Conservation (phyloP, 1,284 basidiomycete species). For the Sparassis latifolia region DNA sequence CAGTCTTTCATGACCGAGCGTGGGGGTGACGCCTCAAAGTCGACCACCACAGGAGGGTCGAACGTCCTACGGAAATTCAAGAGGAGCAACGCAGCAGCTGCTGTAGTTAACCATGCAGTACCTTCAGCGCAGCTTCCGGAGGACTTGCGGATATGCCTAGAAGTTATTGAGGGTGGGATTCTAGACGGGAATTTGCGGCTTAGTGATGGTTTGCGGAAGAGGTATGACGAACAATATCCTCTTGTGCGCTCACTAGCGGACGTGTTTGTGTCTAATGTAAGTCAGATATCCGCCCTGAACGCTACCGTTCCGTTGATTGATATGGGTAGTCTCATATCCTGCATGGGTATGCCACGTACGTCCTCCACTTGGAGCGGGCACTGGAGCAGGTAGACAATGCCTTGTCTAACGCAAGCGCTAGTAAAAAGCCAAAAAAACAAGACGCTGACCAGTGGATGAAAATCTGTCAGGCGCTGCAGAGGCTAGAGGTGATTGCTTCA, state of each 20-base stretch:
- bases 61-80: slow-evolving; percentile 62
- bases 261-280: slow-evolving; percentile 87
- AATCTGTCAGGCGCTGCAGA: slow-evolving; percentile 63
- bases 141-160: slow-evolving; percentile 78
- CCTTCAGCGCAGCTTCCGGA: slow-evolving; percentile 78
- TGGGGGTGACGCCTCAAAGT: slow-evolving; percentile 38
- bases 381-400: slow-evolving; percentile 82
- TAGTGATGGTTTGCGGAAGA: slow-evolving; percentile 73
- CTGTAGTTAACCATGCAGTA: slow-evolving; percentile 45
- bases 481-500: slow-evolving; percentile 73
- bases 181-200: slow-evolving; percentile 83
- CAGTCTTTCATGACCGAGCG: slow-evolving; percentile 43
- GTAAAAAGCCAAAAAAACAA: slow-evolving; percentile 74
- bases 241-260: slow-evolving; percentile 87
- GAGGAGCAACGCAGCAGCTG: slow-evolving; percentile 43
- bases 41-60: slow-evolving; percentile 32
- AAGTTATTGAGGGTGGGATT: slow-evolving; percentile 79
- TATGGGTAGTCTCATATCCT: slow-evolving; percentile 77
- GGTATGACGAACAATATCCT: slow-evolving; percentile 91
- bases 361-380: slow-evolving; percentile 86
- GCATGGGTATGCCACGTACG: slow-evolving; percentile 86
- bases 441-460: slow-evolving; percentile 73
- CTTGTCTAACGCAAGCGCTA: slow-evolving; percentile 52
- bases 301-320: neutral
- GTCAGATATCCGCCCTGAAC: slow-evolving; percentile 18